Evolutionary conservation across 148 eudicot genomes (phyloP).

Genomic region (Drosera capensis): DNA sequence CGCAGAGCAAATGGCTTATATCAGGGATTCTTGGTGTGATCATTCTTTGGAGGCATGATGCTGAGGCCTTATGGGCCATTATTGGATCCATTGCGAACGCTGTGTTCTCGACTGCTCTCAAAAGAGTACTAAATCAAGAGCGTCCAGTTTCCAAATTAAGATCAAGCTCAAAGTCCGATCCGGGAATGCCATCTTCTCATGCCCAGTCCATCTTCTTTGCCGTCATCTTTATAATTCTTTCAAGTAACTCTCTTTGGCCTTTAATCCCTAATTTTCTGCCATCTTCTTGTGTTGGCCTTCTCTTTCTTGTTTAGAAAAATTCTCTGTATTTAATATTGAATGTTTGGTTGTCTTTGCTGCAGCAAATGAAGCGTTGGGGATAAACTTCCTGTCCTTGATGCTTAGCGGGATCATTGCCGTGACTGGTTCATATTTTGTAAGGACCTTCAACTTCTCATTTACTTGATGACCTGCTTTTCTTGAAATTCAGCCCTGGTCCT

Average conservation of each 20-base stretch:
- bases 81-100: conserved; percentile 47
- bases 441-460: conserved; percentile 5
- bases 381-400: conserved; percentile 28
- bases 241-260: conserved; percentile 33
- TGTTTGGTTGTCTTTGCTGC: conserved; percentile 8
- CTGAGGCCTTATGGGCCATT: conserved; percentile 66
- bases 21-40: conserved; percentile 26
- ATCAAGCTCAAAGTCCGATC: conserved; percentile 44
- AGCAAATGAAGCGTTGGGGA: conserved; percentile 46
- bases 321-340: neutral
- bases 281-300: neutral
- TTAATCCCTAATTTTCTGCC: neutral
- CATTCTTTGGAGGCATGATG: conserved; percentile 67
- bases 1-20: conserved; percentile 86
- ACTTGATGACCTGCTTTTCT: too few species aligned
- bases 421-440: conserved; percentile 47
- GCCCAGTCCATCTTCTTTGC: conserved; percentile 64
- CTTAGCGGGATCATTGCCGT: conserved; percentile 25
- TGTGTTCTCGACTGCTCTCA: conserved; percentile 31
- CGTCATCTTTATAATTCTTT: conserved; percentile 24
- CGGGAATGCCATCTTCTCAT: conserved; percentile 97
- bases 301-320: neutral
- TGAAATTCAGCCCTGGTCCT: too few species aligned
- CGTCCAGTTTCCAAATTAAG: conserved; percentile 46
- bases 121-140: conserved; percentile 64